Evolutionary conservation across 257 asterid genomes (phyloP).

Genomic region (Penstemon davidsonii): DNA sequence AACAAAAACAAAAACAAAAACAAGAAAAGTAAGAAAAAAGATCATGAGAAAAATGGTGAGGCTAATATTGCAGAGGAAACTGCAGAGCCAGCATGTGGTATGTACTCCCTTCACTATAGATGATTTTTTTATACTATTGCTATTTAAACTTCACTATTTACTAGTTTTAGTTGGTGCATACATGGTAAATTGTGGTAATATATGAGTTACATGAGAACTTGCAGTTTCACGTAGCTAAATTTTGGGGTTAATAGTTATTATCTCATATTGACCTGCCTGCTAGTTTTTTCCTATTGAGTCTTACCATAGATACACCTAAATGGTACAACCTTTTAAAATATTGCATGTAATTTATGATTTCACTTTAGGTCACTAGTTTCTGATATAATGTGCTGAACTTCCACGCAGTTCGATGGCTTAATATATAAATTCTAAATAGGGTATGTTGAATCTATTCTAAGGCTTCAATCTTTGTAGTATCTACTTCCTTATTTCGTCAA

Average conservation of each 20-base stretch:
- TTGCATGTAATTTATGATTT: conserved; percentile 6
- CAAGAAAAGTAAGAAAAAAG: conserved; percentile 41
- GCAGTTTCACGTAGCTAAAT: not conserved
- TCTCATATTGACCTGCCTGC: conserved; percentile 2
- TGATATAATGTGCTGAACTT: conserved; percentile 7
- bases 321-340: conserved; percentile 3
- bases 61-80: conserved; percentile 32
- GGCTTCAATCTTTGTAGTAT: not conserved
- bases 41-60: conserved; percentile 30
- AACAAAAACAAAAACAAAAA: conserved; percentile 33
- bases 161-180: conserved; percentile 17
- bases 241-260: not conserved
- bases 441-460: not conserved
- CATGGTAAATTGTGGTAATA: conserved; percentile 17
- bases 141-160: conserved; percentile 3
- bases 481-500: not conserved
- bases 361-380: not conserved
- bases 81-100: conserved; percentile 50
- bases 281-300: no score
- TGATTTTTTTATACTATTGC: conserved; percentile 13
- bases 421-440: not conserved
- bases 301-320: not conserved
- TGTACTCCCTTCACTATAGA: conserved; percentile 31
- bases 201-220: not conserved
- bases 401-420: not conserved